These are phyloP conservation scores for Solanum dulcamara DNA, from an alignment of 257 asterid species.

Conservation along the genomic window DNA sequence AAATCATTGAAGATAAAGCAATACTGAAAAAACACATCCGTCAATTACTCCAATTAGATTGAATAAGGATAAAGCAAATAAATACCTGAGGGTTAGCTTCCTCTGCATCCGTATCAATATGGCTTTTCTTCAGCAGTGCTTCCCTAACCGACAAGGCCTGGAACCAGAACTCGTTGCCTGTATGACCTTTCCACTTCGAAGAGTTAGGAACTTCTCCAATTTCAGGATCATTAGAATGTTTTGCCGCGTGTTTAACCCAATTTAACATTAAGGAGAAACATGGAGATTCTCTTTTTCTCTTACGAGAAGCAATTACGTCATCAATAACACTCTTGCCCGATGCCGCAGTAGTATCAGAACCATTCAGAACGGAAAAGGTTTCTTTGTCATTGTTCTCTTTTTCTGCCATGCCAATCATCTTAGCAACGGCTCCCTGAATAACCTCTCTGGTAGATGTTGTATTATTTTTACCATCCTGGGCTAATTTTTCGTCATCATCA, in stretches of 20 bases:
- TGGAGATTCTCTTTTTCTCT: conserved; percentile 44
- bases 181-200: conserved; percentile 44
- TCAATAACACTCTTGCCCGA: conserved; percentile 10
- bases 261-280: conserved; percentile 34
- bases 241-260: conserved; percentile 50
- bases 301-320: conserved; percentile 19
- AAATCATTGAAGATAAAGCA: neutral
- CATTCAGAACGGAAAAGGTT: neutral
- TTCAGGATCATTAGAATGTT: conserved; percentile 31
- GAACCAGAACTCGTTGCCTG: conserved; percentile 31
- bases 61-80: neutral
- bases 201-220: conserved; percentile 38
- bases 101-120: conserved; percentile 14
- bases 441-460: conserved; percentile 9
- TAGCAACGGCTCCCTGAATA: neutral
- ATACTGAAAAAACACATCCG: neutral
- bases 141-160: conserved; percentile 48
- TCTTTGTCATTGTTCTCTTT: neutral
- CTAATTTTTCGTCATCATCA: conserved; percentile 5
- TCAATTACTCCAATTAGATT: neutral
- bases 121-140: conserved; percentile 27
- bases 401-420: neutral
- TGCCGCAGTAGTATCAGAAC: neutral
- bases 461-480: neutral
- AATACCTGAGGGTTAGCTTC: conserved; percentile 42